These are phyloP conservation scores for Raphanus sativus DNA, from an alignment of 345 rosid genomes.

Conservation along the genomic window DNA sequence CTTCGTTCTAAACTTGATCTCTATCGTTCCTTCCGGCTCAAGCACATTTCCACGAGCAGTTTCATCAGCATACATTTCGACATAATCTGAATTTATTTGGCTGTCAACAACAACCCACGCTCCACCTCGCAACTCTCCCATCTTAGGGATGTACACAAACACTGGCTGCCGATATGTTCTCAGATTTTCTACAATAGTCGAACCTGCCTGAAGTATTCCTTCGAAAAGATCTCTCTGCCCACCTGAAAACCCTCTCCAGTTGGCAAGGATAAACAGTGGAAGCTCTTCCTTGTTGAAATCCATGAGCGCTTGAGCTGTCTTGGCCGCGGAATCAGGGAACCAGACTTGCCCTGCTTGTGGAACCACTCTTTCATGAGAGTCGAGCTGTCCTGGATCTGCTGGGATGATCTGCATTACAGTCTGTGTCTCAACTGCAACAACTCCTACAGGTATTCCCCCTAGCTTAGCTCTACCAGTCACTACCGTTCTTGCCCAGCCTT, in stretches of 20 bases:
- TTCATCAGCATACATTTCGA: slow-evolving; percentile 97
- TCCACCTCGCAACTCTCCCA: slow-evolving; percentile 99
- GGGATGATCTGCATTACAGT: slow-evolving; percentile 98
- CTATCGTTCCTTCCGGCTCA: slow-evolving; percentile 98
- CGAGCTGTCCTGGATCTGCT: slow-evolving; percentile 99
- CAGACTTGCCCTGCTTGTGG: slow-evolving; percentile 99
- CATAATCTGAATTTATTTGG: slow-evolving; percentile 84
- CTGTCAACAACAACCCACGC: slow-evolving; percentile 99
- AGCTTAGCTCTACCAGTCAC: slow-evolving; percentile 99
- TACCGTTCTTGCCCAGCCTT: slow-evolving; percentile 99
- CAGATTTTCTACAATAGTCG: slow-evolving; percentile 95
- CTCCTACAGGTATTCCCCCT: slow-evolving; percentile 97
- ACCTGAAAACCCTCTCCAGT: slow-evolving; percentile 99
- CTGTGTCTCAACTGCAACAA: slow-evolving; percentile 98
- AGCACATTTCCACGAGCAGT: slow-evolving; percentile 96
- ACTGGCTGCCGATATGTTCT: slow-evolving; percentile 96
- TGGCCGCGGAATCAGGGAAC: slow-evolving; percentile 99
- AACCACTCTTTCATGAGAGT: slow-evolving; percentile 97
- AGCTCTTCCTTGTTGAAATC: slow-evolving; percentile 96
- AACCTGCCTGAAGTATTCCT: slow-evolving; percentile 99
- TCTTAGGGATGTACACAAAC: slow-evolving; percentile 94
- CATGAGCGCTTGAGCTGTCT: slow-evolving; percentile 94
- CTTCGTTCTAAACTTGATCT: slow-evolving; percentile 90
- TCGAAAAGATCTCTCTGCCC: slow-evolving; percentile 99
- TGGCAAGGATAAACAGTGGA: slow-evolving; percentile 93